phyloP scores from a whole-genome alignment of 768 basidiomycete genomes.

The Phaffia tasmanica region DNA sequence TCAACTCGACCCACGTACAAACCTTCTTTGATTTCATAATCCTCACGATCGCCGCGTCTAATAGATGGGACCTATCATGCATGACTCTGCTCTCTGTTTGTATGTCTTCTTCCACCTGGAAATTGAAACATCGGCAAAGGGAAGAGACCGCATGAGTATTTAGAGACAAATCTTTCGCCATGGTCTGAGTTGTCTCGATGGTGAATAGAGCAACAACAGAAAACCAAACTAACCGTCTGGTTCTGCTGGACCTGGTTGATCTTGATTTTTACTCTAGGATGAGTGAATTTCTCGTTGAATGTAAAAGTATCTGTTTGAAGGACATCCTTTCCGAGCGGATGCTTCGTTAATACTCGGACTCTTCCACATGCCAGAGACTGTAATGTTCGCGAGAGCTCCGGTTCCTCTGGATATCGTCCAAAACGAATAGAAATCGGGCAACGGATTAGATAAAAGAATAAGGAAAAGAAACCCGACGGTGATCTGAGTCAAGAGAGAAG shows the following conservation, averaged over 20 bases:
- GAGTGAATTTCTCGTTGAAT: constrained; percentile 73
- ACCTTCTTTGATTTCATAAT: constrained; percentile 91
- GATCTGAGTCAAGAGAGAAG: background rate
- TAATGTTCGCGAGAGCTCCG: constrained; percentile 66
- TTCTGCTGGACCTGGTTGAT: constrained; percentile 95
- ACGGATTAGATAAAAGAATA: background rate
- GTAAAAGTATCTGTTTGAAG: constrained; percentile 58
- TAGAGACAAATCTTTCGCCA: background rate
- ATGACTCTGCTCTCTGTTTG: constrained; percentile 75
- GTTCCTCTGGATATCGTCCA: constrained; percentile 26
- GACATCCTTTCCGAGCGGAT: constrained; percentile 67
- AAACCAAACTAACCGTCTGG: constrained; percentile 55
- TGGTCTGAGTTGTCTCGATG: background rate
- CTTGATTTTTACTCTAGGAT: constrained; percentile 65
- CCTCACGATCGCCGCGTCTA: constrained; percentile 92
- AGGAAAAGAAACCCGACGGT: background rate
- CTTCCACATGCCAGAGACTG: constrained; percentile 88
- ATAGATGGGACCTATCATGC: constrained; percentile 67
- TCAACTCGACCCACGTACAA: constrained; percentile 18
- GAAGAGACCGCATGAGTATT: background rate
- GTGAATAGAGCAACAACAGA: background rate
- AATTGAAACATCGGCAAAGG: background rate
- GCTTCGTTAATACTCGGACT: constrained; percentile 74
- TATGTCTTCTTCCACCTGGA: constrained; percentile 70
- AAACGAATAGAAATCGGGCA: background rate